Percentiles rank a stretch among this genome's conserved stretches.
phyloP scores from a whole-genome alignment of 2,329 filamentous ascomycete species.

The Scedosporium boydii region DNA sequence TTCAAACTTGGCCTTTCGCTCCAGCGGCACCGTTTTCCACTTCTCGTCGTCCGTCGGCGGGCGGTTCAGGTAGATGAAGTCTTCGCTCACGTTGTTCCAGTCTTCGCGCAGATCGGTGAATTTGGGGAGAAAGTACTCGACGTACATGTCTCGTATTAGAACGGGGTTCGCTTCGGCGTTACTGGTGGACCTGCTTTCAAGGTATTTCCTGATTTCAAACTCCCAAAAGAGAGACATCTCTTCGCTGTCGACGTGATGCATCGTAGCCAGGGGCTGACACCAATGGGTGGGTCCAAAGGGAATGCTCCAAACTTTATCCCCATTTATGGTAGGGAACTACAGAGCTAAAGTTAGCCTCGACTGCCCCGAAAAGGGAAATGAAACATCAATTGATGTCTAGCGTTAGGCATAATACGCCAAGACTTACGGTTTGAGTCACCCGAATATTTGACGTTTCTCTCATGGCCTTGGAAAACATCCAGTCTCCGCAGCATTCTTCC shows the following conservation, averaged over 20 bases:
- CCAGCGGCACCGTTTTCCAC: conserved; percentile 25
- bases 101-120: conserved; percentile 31
- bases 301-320: conserved; percentile 42
- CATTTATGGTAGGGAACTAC: conserved; percentile 41
- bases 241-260: conserved; percentile 45
- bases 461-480: conserved; percentile 38
- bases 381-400: too few species aligned
- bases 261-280: conserved; percentile 48
- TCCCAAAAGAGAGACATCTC: conserved; percentile 45
- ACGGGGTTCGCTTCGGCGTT: conserved; percentile 25
- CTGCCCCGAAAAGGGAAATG: conserved; percentile 16
- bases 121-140: conserved; percentile 35
- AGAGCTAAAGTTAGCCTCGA: conserved; percentile 15
- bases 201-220: conserved; percentile 33
- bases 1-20: conserved; percentile 30
- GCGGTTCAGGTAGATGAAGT: conserved; percentile 32
- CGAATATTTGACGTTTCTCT: conserved; percentile 26
- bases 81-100: conserved; percentile 45
- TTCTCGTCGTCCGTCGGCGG: conserved; percentile 22
- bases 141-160: conserved; percentile 39
- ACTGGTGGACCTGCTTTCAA: conserved; percentile 12
- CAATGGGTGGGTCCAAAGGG: conserved; percentile 39
- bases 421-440: conserved; percentile 4
- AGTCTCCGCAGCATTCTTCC: conserved; percentile 41
- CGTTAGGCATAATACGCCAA: neutral